These are phyloP conservation scores for Ustilago trichophora DNA, from an alignment of 1,284 basidiomycete species.

Conservation along the genomic window DNA sequence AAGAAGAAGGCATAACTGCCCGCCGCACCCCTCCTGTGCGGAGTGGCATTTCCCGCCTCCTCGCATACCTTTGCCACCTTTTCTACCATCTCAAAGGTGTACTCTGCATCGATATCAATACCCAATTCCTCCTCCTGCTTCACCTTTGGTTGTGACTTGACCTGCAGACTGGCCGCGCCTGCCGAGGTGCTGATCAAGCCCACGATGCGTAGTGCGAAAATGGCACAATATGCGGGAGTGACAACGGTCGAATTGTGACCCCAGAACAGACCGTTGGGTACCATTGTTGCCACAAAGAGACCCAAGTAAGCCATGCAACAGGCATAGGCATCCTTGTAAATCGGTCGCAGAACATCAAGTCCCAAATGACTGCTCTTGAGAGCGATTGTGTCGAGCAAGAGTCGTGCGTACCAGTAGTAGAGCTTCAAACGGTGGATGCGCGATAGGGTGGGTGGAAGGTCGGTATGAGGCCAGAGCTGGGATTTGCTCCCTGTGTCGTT, in stretches of 20 bases:
- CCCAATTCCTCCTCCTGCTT: constrained; percentile 19
- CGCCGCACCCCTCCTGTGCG: constrained; percentile 42
- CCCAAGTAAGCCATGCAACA: constrained; percentile 50
- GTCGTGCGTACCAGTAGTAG: constrained; percentile 48
- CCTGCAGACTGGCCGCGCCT: constrained; percentile 8
- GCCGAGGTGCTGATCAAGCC: constrained; percentile 28
- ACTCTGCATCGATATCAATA: constrained; percentile 42
- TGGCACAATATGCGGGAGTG: constrained; percentile 49
- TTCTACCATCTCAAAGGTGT: constrained; percentile 47
- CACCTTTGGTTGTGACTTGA: constrained; percentile 5
- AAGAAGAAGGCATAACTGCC: constrained; percentile 48
- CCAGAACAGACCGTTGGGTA: constrained; percentile 40
- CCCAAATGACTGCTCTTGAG: constrained; percentile 43
- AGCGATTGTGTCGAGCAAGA: constrained; percentile 45
- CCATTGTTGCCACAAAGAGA: constrained; percentile 48
- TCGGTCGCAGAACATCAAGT: constrained; percentile 22
- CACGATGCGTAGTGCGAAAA: constrained; percentile 48
- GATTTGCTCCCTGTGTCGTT: not conserved
- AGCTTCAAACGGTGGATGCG: constrained; percentile 33
- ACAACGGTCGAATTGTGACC: constrained; percentile 51
- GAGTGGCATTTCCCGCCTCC: constrained; percentile 45
- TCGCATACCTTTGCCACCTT: constrained; percentile 42
- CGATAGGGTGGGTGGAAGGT: constrained; percentile 21
- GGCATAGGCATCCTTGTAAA: constrained; percentile 52
- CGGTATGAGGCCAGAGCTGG: constrained; percentile 3